Evolutionary conservation across 1,284 basidiomycete species (phyloP).

Genomic region (Trichosporon sp.): DNA sequence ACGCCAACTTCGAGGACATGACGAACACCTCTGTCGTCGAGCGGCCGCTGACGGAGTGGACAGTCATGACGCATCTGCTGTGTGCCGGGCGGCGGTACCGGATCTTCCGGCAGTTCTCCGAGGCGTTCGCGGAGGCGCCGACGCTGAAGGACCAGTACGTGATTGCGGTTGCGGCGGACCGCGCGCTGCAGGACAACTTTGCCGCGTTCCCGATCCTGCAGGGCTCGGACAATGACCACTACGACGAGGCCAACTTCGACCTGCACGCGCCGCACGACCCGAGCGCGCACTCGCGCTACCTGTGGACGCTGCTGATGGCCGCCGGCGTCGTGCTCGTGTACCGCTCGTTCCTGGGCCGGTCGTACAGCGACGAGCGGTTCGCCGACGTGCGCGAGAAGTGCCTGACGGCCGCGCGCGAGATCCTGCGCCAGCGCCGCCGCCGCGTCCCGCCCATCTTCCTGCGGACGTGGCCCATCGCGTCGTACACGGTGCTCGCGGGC

Average conservation of each 20-base stretch:
- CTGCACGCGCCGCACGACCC: conserved; percentile 20
- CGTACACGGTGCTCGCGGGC: conserved; percentile 29
- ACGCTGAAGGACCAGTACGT: conserved; percentile 22
- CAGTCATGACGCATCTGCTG: conserved; percentile 16
- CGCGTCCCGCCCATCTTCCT: conserved; percentile 33
- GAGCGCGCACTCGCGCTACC: conserved; percentile 22
- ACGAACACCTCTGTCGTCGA: conserved; percentile 17
- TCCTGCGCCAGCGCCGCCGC: conserved; percentile 22
- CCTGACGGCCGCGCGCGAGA: conserved; percentile 27
- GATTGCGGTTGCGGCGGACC: conserved; percentile 18
- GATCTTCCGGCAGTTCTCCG: conserved; percentile 25
- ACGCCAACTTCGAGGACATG: conserved; percentile 22
- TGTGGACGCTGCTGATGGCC: conserved; percentile 21
- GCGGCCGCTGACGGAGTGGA: conserved; percentile 17
- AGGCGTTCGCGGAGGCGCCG: conserved; percentile 21
- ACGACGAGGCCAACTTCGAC: conserved; percentile 19
- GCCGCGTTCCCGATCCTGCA: conserved; percentile 18
- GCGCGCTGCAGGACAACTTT: conserved; percentile 20
- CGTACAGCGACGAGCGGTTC: conserved; percentile 30
- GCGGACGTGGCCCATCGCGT: conserved; percentile 31
- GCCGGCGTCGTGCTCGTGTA: conserved; percentile 21
- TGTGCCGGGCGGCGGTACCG: conserved; percentile 21
- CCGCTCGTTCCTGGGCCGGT: conserved; percentile 26
- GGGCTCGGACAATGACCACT: conserved; percentile 15
- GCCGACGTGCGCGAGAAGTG: conserved; percentile 28